phyloP scores from a whole-genome alignment of 768 basidiomycete genomes.

The Tricholoma furcatifolium region DNA sequence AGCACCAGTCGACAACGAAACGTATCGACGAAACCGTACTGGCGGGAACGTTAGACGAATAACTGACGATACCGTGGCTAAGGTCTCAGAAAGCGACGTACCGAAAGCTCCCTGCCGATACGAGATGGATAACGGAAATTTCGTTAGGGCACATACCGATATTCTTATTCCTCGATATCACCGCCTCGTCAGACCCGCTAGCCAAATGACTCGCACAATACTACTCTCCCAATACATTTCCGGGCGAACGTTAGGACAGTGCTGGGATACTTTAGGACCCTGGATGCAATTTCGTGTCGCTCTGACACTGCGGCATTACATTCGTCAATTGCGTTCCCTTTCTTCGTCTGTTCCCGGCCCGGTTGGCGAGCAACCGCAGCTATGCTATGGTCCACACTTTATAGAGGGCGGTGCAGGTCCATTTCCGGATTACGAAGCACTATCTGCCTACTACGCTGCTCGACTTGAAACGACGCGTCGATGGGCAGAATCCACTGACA shows the following conservation, averaged over 20 bases:
- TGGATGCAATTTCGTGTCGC: neutral
- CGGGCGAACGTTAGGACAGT: neutral
- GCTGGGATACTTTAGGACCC: neutral
- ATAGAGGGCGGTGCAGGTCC: neutral
- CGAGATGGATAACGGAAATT: conserved; percentile 26
- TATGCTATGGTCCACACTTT: neutral
- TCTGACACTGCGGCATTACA: neutral
- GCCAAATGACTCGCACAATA: neutral
- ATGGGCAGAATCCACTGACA: neutral
- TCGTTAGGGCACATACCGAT: neutral
- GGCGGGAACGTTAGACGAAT: neutral
- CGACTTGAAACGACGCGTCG: neutral
- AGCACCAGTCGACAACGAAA: no score
- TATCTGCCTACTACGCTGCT: neutral
- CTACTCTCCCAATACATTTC: neutral
- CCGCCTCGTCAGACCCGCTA: neutral
- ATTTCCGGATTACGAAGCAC: neutral
- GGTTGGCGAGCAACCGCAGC: neutral
- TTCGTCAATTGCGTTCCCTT: neutral
- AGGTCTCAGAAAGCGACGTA: neutral
- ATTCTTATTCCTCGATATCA: neutral
- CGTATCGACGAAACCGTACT: no score
- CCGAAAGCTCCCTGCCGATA: neutral
- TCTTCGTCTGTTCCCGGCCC: neutral
- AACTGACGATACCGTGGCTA: neutral